Evolutionary conservation across 768 basidiomycete species (phyloP).

Genomic region (Hemileccinum impolitum): DNA sequence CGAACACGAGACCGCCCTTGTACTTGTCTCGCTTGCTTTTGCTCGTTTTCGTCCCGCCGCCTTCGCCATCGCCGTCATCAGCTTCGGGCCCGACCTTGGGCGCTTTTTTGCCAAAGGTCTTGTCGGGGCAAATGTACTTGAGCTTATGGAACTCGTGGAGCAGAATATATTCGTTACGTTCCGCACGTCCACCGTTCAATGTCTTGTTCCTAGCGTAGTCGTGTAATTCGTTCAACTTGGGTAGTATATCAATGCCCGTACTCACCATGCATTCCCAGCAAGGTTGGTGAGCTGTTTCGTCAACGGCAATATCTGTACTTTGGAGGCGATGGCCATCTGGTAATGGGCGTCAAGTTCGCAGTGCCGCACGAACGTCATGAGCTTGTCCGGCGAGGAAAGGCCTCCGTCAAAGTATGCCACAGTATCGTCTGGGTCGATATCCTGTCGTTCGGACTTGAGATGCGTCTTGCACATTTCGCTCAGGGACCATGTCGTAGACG

Average conservation of each 20-base stretch:
- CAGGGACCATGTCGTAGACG: slow-evolving; percentile 96
- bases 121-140: slow-evolving; percentile 97
- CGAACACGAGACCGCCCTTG: slow-evolving; percentile 97
- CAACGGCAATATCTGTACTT: slow-evolving; percentile 90
- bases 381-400: slow-evolving; percentile 66
- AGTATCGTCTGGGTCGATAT: slow-evolving; percentile 95
- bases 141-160: slow-evolving; percentile 96
- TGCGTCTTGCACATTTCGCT: slow-evolving; percentile 96
- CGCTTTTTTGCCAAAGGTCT: slow-evolving; percentile 77
- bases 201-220: slow-evolving; percentile 81
- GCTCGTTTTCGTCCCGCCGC: slow-evolving; percentile 40
- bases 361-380: slow-evolving; percentile 87
- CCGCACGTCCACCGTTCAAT: slow-evolving; percentile 93
- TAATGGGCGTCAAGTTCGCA: slow-evolving; percentile 96
- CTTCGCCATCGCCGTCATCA: slow-evolving; percentile 53
- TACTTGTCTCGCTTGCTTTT: slow-evolving; percentile 90
- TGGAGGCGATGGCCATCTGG: slow-evolving; percentile 93
- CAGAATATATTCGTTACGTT: slow-evolving; percentile 98
- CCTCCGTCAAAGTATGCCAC: slow-evolving; percentile 85
- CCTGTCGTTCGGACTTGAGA: slow-evolving; percentile 81
- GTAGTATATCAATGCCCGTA: not conserved
- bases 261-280: slow-evolving; percentile 94
- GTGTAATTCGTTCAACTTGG: not conserved
- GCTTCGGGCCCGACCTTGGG: slow-evolving; percentile 48
- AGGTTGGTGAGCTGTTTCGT: slow-evolving; percentile 93